Conservation (phyloP, 805 yeast genomes). For the Saccharomyces kudriavzevii region DNA sequence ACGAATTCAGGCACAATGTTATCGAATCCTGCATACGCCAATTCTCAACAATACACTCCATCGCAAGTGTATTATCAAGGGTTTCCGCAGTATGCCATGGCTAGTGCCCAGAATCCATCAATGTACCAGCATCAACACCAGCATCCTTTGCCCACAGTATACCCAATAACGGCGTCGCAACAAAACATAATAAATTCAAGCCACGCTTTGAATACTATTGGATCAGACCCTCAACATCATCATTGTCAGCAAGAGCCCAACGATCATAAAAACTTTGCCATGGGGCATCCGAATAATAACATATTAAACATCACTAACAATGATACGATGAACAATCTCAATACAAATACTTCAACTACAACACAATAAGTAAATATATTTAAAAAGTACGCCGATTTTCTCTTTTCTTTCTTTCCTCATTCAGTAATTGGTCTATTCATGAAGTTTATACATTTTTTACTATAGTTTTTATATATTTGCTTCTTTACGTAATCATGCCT, state of each 20-base stretch:
- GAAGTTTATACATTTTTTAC: neutral
- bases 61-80: neutral
- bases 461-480: neutral
- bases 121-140: constrained; percentile 2
- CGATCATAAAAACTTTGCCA: neutral
- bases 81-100: neutral
- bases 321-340: neutral
- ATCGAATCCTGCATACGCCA: neutral
- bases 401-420: neutral
- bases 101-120: neutral
- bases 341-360: neutral
- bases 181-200: neutral
- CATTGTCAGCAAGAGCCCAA: neutral
- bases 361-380: neutral
- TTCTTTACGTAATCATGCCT: neutral
- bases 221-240: neutral
- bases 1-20: neutral
- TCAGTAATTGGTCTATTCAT: neutral
- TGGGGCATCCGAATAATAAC: neutral
- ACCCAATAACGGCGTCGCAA: neutral
- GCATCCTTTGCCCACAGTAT: constrained; percentile 3
- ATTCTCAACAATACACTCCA: neutral
- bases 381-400: neutral
- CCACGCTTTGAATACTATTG: neutral
- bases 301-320: neutral